phyloP scores from a whole-genome alignment of 2,329 filamentous ascomycete species.

The Fusarium verticillioides region DNA sequence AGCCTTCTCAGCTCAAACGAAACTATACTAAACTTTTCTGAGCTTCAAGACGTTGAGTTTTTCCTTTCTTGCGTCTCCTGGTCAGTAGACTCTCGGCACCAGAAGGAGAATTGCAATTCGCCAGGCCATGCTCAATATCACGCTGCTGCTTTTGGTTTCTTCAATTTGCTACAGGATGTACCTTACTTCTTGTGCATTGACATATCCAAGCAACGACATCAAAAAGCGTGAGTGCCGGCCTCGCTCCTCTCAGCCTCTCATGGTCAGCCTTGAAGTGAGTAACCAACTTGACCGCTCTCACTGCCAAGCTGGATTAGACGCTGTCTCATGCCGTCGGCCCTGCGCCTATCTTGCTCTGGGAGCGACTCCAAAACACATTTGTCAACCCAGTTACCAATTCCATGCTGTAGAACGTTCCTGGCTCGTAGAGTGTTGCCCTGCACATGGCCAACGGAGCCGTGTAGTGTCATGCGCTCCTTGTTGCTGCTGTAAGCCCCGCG shows the following conservation, averaged over 20 bases:
- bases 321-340: constrained; percentile 72
- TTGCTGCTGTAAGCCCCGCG: constrained; percentile 71
- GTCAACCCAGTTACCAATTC: constrained; percentile 73
- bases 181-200: neutral
- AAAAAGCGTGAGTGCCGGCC: constrained; percentile 13
- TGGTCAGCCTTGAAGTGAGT: constrained; percentile 68
- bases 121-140: neutral
- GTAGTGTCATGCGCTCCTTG: constrained; percentile 75
- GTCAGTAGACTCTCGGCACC: neutral
- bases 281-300: constrained; percentile 71
- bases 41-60: neutral
- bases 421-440: constrained; percentile 67
- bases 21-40: neutral
- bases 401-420: constrained; percentile 80
- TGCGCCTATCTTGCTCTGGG: constrained; percentile 54
- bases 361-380: constrained; percentile 65
- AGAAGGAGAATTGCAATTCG: neutral
- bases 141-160: neutral
- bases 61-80: neutral
- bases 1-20: neutral
- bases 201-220: constrained; percentile 12
- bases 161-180: neutral
- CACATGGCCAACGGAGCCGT: constrained; percentile 75
- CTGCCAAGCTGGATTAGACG: constrained; percentile 71
- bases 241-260: constrained; percentile 46